These are phyloP conservation scores for Septoria petroselini DNA, from an alignment of 2,329 filamentous ascomycete genomes.

Conservation along the genomic window DNA sequence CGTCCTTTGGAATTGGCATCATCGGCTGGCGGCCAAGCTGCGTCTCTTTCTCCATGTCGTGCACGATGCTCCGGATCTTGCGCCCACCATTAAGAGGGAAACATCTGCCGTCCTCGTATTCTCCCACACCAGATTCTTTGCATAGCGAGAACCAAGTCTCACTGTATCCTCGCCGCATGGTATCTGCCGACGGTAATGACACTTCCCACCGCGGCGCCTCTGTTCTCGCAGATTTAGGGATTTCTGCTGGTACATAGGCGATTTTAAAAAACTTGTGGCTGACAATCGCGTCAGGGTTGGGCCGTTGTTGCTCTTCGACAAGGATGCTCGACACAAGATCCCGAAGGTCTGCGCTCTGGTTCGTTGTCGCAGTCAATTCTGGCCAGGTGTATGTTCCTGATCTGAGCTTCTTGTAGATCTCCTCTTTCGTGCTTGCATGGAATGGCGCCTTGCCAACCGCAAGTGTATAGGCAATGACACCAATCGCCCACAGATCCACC, in stretches of 20 bases:
- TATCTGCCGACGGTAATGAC: slow-evolving; percentile 44
- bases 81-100: slow-evolving; percentile 49
- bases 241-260: slow-evolving; percentile 64
- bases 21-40: slow-evolving; percentile 48
- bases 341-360: slow-evolving; percentile 73
- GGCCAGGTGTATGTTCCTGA: slow-evolving; percentile 79
- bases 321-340: slow-evolving; percentile 74
- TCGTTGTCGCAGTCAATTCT: slow-evolving; percentile 60
- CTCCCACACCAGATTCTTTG: slow-evolving; percentile 51
- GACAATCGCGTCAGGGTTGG: slow-evolving; percentile 73
- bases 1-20: slow-evolving; percentile 49
- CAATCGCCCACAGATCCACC: slow-evolving; percentile 97
- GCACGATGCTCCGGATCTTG: slow-evolving; percentile 49
- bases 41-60: slow-evolving; percentile 51
- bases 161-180: slow-evolving; percentile 47
- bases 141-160: slow-evolving; percentile 52
- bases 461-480: slow-evolving; percentile 98
- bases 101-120: slow-evolving; percentile 45
- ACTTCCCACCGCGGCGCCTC: slow-evolving; percentile 50
- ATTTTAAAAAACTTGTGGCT: slow-evolving; percentile 75
- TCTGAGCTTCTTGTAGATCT: slow-evolving; percentile 70
- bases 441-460: slow-evolving; percentile 95
- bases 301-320: slow-evolving; percentile 70
- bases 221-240: slow-evolving; percentile 47
- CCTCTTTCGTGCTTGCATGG: slow-evolving; percentile 83